Evolutionary conservation across 768 basidiomycete species (phyloP).

Genomic region (Termitomyces sp.): DNA sequence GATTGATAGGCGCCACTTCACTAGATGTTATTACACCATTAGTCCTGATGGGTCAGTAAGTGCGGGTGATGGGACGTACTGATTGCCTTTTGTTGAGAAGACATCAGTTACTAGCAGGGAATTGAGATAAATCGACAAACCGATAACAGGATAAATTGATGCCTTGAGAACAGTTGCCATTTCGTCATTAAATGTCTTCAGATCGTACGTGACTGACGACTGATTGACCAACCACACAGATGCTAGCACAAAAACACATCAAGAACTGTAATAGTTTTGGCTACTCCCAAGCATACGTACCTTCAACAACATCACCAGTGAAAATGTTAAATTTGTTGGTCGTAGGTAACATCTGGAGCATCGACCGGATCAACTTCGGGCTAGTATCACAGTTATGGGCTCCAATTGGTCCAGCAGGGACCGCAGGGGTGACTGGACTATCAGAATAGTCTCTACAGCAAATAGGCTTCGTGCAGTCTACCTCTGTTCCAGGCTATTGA

Average conservation of each 20-base stretch:
- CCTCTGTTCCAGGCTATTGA: conserved; percentile 43
- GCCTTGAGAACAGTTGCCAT: conserved; percentile 33
- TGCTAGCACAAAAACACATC: conserved; percentile 21
- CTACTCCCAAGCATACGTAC: conserved; percentile 29
- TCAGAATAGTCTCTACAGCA: conserved; percentile 53
- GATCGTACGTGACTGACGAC: conserved; percentile 32
- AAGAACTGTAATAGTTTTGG: not conserved
- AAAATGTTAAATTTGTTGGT: conserved; percentile 48
- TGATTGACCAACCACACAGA: conserved; percentile 45
- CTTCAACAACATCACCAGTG: conserved; percentile 62
- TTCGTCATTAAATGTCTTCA: conserved; percentile 41
- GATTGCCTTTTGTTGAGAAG: conserved; percentile 34
- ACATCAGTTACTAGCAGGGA: not conserved
- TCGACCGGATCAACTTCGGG: conserved; percentile 38
- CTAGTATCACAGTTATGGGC: conserved; percentile 51
- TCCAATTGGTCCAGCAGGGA: conserved; percentile 46
- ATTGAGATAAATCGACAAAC: conserved; percentile 20
- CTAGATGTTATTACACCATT: conserved; percentile 22
- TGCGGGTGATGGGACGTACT: conserved; percentile 28
- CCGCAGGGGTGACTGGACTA: conserved; percentile 26
- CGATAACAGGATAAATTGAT: conserved; percentile 46
- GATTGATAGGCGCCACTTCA: conserved; percentile 53
- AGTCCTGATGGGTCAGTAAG: not conserved
- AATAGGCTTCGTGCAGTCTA: conserved; percentile 56
- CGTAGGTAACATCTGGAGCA: conserved; percentile 39